Conservation (phyloP, 345 rosid species). For the Dipteronia dyeriana region DNA sequence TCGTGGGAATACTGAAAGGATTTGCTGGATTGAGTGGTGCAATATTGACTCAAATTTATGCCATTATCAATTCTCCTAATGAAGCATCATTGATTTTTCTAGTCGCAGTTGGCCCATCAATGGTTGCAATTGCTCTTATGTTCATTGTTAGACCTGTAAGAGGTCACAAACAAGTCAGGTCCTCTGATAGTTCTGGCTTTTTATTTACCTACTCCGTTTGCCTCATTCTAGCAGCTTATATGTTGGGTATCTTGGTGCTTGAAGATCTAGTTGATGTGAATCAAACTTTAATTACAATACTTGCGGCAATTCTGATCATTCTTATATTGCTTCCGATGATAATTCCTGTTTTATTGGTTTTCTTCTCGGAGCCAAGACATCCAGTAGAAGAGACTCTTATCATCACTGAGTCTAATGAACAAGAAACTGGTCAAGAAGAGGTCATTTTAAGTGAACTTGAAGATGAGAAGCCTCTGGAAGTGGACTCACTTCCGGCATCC, state of each 20-base stretch:
- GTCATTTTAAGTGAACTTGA: slow-evolving; percentile 71
- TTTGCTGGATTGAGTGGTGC: slow-evolving; percentile 94
- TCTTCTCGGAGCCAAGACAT: slow-evolving; percentile 29
- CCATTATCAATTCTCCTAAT: slow-evolving; percentile 56
- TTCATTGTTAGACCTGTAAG: slow-evolving; percentile 71
- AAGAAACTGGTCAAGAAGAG: slow-evolving; percentile 33
- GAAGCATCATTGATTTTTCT: slow-evolving; percentile 71
- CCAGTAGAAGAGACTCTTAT: slow-evolving; percentile 31
- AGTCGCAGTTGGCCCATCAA: slow-evolving; percentile 74
- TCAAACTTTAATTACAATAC: slow-evolving; percentile 40
- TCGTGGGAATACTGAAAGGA: slow-evolving; percentile 87
- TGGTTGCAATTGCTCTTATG: slow-evolving; percentile 62
- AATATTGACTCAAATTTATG: slow-evolving; percentile 75
- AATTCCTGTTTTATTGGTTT: slow-evolving; percentile 52
- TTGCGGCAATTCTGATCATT: slow-evolving; percentile 48
- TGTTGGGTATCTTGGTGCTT: slow-evolving; percentile 66
- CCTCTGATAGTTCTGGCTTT: slow-evolving; percentile 55
- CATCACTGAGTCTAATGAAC: slow-evolving; percentile 33
- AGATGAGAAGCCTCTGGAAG: slow-evolving; percentile 52
- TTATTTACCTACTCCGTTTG: slow-evolving; percentile 56
- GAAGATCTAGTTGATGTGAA: slow-evolving; percentile 61
- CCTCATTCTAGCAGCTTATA: slow-evolving; percentile 64
- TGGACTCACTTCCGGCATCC: slow-evolving; percentile 50
- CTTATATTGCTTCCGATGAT: slow-evolving; percentile 58
- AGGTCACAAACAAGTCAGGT: slow-evolving; percentile 53